Base-by-base conservation (phyloP, 306 rosid genomes). In the Heteromeles arbutifolia region DNA sequence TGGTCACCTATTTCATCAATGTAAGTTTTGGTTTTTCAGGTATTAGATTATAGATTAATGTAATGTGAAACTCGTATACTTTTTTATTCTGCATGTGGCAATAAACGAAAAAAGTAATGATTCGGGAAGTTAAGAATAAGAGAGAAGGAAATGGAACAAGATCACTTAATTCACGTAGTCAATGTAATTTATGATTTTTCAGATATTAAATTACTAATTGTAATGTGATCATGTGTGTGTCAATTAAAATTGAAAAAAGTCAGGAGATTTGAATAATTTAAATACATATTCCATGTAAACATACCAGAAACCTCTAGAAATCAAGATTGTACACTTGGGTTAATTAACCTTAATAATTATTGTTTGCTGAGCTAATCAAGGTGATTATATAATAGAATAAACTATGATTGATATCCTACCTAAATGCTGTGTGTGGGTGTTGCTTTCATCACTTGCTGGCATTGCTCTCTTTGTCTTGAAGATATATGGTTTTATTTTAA, bases 401-500 rank as follows among this genome's bases (percentile, higher is more conserved):
- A 29, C 24, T 31, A 18, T 3, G 17, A 59, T 59, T 59, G 15
- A 24, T 12, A 17, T 15, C 54, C 39, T 34, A 6, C 39, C 19
- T 48, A 15, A 48, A 48, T 24, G 63, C 5, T 61, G 66, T 9
- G 73, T 65, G 82, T 44, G 82, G 57, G 56, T 67, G 57, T 44
- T 32, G 75, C 74, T 56, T 52, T 67, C 66, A 67, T 74, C 83
- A 74, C 67, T 34, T 13, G 66, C 26, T 52, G 76, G 72, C 69
- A 69, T 68, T 11, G 50, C 67, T 61, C 72, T 74, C 37, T 69
- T 74, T 69, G 83, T 80, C 79, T 56, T 19, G 19, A 59, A 28
- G 70, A 21, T 66, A 65, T 79, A 39, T n/a, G 43, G 71, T 31
- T 58, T 48, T 44, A 24, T 32, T 44, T 32, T 13, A 64, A 72